Conservation (phyloP, 1,284 basidiomycete genomes). For the Pseudozyma pruni region DNA sequence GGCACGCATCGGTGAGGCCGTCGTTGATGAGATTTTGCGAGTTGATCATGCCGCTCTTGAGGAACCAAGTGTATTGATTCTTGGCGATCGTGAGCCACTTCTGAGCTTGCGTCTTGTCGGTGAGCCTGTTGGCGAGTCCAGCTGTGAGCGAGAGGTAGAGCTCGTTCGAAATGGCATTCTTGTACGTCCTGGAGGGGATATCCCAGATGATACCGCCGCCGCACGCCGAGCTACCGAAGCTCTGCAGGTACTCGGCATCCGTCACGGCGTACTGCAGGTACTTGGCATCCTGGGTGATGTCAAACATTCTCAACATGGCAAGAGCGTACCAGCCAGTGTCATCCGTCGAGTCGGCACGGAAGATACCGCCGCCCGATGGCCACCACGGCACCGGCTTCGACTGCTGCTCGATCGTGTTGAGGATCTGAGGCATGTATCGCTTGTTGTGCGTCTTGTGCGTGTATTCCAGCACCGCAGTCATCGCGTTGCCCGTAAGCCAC, state of each 20-base stretch:
- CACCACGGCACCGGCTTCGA: constrained; percentile 25
- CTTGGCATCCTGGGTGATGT: constrained; percentile 14
- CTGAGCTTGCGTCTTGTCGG: constrained; percentile 1
- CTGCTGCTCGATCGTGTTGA: constrained; percentile 18
- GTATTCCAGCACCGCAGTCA: constrained; percentile 14
- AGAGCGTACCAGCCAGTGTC: constrained; percentile 30
- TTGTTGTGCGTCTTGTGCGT: constrained; percentile 4
- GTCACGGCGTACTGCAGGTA: constrained; percentile 15
- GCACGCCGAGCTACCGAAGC: constrained; percentile 11
- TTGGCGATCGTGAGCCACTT: constrained; percentile 12
- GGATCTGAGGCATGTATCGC: constrained; percentile 11
- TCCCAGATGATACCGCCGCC: constrained; percentile 22
- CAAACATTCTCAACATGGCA: constrained; percentile 18
- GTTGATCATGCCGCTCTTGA: constrained; percentile 23
- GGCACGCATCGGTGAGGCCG: constrained; percentile 16
- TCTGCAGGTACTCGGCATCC: constrained; percentile 19
- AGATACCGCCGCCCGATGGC: constrained; percentile 17
- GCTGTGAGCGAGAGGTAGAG: constrained; percentile 22
- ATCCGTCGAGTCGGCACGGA: constrained; percentile 21
- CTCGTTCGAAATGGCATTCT: constrained; percentile 25
- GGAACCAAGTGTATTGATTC: constrained; percentile 13
- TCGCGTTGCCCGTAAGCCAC: constrained; percentile 21
- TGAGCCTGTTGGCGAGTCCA: constrained; percentile 11
- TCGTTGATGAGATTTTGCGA: constrained; percentile 15
- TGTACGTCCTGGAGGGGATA: constrained; percentile 12